Percentiles rank a stretch among this genome's conserved stretches.
Evolutionary conservation across 441 rosid species (phyloP).

Genomic region (Capsella rubella): DNA sequence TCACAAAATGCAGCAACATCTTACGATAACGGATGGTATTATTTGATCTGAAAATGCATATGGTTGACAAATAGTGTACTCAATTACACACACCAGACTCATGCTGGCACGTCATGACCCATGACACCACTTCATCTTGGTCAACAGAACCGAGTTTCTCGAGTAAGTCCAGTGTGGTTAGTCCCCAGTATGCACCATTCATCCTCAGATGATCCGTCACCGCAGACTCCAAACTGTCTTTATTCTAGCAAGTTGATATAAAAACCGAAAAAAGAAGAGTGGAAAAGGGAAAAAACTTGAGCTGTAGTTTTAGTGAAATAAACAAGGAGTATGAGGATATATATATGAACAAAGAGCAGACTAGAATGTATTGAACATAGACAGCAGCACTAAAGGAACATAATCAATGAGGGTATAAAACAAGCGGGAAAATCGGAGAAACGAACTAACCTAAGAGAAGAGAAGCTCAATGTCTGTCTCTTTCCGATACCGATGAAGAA

Average conservation of each 20-base stretch:
- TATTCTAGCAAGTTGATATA: conserved; percentile 50
- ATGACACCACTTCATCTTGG: conserved; percentile 66
- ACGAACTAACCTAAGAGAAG: background rate
- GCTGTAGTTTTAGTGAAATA: background rate
- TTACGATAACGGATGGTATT: background rate
- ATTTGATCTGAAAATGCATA: background rate
- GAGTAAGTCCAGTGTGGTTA: conserved; percentile 73
- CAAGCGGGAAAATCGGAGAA: background rate
- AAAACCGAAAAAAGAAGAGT: background rate
- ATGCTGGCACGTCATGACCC: conserved; percentile 84
- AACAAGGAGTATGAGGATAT: background rate
- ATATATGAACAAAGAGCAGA: too few relatives aligned
- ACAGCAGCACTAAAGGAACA: too few relatives aligned
- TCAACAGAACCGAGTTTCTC: conserved; percentile 69
- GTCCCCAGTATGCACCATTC: conserved; percentile 95
- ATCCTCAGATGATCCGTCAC: conserved; percentile 86
- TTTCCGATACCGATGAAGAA: conserved; percentile 1
- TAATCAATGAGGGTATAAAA: too few relatives aligned
- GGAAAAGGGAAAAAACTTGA: background rate
- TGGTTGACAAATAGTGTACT: too few relatives aligned
- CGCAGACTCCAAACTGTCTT: conserved; percentile 79
- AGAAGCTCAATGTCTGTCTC: background rate
- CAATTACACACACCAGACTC: conserved; percentile 61
- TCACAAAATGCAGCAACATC: conserved; percentile 22
- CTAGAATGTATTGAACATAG: too few relatives aligned